A percentile compares a stretch with the other conserved stretches of the same genome.
Evolutionary conservation across 192 early-diverging fungal genomes (phyloP).

Genomic region (Coemansia sp.): DNA sequence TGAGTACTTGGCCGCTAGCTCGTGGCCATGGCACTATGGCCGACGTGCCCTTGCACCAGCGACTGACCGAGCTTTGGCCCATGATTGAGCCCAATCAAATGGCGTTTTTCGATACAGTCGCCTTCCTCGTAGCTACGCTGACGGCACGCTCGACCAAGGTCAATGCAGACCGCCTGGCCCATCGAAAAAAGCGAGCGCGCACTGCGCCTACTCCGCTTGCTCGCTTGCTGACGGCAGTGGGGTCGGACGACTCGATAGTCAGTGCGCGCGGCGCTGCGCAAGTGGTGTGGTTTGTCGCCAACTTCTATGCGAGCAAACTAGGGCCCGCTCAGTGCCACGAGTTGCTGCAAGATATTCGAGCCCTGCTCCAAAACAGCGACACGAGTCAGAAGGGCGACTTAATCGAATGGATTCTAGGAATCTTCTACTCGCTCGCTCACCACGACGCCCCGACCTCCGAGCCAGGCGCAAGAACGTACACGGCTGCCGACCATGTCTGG

Average conservation of each 20-base stretch:
- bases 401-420: conserved; percentile 46
- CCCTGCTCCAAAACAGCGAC: conserved; percentile 27
- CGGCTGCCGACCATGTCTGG: conserved; percentile 27
- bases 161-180: neutral
- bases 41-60: conserved; percentile 5
- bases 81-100: conserved; percentile 24
- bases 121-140: conserved; percentile 24
- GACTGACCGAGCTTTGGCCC: conserved; percentile 12
- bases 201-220: conserved; percentile 29
- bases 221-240: conserved; percentile 29
- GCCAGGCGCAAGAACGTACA: neutral
- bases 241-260: conserved; percentile 16
- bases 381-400: conserved; percentile 28
- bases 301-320: conserved; percentile 25
- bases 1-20: conserved; percentile 31
- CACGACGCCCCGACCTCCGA: neutral
- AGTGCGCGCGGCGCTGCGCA: conserved; percentile 44
- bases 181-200: conserved; percentile 32
- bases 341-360: conserved; percentile 16
- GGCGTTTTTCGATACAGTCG: conserved; percentile 48
- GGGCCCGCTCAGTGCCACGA: conserved; percentile 15
- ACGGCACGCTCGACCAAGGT: neutral
- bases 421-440: conserved; percentile 13
- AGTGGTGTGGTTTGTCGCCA: conserved; percentile 36
- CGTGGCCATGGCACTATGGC: neutral